Evolutionary conservation across 768 basidiomycete species (phyloP).

Genomic region (Pholiota conissans): DNA sequence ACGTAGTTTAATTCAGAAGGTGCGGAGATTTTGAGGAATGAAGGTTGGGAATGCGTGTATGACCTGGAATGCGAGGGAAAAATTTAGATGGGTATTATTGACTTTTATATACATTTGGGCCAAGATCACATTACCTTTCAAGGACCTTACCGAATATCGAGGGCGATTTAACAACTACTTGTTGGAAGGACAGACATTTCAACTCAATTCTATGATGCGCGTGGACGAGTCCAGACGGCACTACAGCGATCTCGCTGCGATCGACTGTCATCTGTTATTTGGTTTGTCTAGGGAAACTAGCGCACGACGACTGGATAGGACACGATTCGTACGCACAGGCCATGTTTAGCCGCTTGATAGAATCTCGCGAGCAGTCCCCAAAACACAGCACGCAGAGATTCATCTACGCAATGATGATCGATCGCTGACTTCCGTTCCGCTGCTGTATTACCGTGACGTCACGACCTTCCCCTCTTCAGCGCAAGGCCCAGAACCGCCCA

Average conservation of each 20-base stretch:
- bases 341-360: no score
- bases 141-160: neutral
- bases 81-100: conserved; percentile 7
- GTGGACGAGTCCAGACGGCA: no score
- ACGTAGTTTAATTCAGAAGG: neutral
- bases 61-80: conserved; percentile 8
- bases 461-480: conserved; percentile 9
- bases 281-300: no score
- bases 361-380: neutral
- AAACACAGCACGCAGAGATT: neutral
- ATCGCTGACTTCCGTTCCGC: conserved; percentile 3
- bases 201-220: no score
- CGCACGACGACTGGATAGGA: no score
- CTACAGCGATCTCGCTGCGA: no score
- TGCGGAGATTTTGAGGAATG: neutral
- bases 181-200: no score
- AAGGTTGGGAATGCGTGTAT: conserved; percentile 12
- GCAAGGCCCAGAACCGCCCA: conserved; percentile 14
- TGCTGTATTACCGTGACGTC: conserved; percentile 18
- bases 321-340: neutral
- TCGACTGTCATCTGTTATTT: no score
- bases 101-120: conserved; percentile 17
- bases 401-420: neutral
- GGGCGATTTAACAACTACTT: neutral
- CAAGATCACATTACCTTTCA: conserved; percentile 17